These are phyloP conservation scores for Obelidium mucronatum DNA, from an alignment of 192 early-diverging fungal genomes.

Conservation along the genomic window DNA sequence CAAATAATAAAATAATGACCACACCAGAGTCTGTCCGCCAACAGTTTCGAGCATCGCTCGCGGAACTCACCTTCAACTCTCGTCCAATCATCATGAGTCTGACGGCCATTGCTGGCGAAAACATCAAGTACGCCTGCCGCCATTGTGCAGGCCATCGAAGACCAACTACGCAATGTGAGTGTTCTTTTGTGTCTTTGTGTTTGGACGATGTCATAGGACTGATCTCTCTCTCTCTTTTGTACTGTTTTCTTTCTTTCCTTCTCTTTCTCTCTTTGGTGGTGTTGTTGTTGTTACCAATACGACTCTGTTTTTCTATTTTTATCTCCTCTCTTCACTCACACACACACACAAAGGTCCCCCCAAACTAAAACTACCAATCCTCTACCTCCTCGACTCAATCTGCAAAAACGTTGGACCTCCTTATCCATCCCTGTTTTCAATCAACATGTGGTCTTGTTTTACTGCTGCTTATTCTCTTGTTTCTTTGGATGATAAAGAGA, in stretches of 20 bases:
- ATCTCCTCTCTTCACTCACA: neutral
- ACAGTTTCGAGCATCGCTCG: constrained; percentile 68
- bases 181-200: neutral
- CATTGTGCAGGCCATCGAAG: constrained; percentile 81
- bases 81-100: constrained; percentile 92
- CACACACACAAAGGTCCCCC: constrained; percentile 65
- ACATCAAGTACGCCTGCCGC: constrained; percentile 66
- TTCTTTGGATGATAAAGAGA: constrained; percentile 65
- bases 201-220: neutral
- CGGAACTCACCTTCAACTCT: constrained; percentile 89
- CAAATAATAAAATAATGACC: neutral
- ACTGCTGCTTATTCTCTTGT: constrained; percentile 77
- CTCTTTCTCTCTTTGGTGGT: neutral
- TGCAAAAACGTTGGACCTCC: constrained; percentile 89
- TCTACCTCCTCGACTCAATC: constrained; percentile 96
- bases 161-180: constrained; percentile 63
- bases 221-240: neutral
- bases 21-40: constrained; percentile 52
- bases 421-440: constrained; percentile 76
- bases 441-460: constrained; percentile 78
- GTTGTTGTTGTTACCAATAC: neutral
- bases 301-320: neutral
- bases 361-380: constrained; percentile 81
- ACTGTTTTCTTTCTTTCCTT: neutral
- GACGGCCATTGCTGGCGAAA: constrained; percentile 84